Conservation (phyloP, 2,329 filamentous ascomycete genomes). For the Purpureocillium takamizusanense region DNA sequence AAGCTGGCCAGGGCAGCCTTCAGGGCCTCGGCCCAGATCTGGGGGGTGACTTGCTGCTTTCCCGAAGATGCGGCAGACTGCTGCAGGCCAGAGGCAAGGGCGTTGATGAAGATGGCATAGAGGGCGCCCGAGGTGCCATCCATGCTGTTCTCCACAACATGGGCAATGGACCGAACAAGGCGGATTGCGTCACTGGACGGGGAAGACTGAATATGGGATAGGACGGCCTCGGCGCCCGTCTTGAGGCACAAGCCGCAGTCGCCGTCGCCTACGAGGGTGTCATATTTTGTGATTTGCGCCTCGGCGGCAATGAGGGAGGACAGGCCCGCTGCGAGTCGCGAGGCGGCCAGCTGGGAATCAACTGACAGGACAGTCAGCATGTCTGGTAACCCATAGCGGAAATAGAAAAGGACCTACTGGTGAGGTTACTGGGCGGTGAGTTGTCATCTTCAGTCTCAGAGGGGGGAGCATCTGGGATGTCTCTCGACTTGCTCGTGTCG, state of each 20-base stretch:
- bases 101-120: conserved; percentile 57
- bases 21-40: conserved; percentile 40
- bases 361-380: conserved; percentile 1
- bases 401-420: conserved; percentile 1
- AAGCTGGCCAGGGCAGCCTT: conserved; percentile 46
- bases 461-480: too few relatives aligned
- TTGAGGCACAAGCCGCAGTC: conserved; percentile 5
- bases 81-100: conserved; percentile 38
- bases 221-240: conserved; percentile 37
- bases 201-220: too few relatives aligned
- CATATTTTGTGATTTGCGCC: conserved; percentile 15
- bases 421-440: conserved; percentile 6
- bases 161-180: conserved; percentile 23
- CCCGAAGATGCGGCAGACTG: not conserved
- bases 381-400: not conserved
- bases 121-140: conserved; percentile 40
- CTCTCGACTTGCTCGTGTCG: conserved; percentile 4
- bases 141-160: conserved; percentile 59
- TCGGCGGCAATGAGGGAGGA: conserved; percentile 17
- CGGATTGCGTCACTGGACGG: too few relatives aligned
- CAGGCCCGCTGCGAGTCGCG: not conserved
- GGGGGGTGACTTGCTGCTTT: conserved; percentile 3
- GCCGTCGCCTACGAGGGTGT: conserved; percentile 20
- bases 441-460: conserved; percentile 1
- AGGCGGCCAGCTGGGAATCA: conserved; percentile 2